Evolutionary conservation across 179 eudicot species (phyloP).

Genomic region (Drosera spatulata): DNA sequence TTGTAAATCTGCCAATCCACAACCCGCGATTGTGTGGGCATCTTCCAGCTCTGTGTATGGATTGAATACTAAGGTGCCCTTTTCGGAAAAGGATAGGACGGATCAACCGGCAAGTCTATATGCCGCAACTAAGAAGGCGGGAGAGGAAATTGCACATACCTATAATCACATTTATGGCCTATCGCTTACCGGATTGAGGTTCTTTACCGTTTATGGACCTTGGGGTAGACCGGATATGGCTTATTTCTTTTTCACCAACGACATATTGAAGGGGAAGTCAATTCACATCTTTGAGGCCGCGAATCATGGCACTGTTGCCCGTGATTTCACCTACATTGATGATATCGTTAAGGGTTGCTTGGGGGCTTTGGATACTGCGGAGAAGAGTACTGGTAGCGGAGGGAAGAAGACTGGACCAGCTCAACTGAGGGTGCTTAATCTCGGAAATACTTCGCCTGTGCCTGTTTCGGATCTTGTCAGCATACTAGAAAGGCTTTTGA

Average conservation of each 20-base stretch:
- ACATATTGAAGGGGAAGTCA: conserved; percentile 25
- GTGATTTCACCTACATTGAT: conserved; percentile 31
- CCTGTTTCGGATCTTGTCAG: conserved; percentile 18
- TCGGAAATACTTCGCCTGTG: conserved; percentile 25
- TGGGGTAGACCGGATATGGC: conserved; percentile 36
- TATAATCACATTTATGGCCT: conserved; percentile 29
- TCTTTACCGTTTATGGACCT: conserved; percentile 27
- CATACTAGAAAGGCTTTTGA: conserved; percentile 22
- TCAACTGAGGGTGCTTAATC: conserved; percentile 22
- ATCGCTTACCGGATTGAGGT: conserved; percentile 21
- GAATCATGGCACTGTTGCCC: conserved; percentile 16
- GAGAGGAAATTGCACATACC: conserved; percentile 25
- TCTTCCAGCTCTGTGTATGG: conserved; percentile 28
- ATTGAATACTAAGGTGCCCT: conserved; percentile 21
- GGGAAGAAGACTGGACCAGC: conserved; percentile 27
- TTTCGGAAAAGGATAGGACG: conserved; percentile 22
- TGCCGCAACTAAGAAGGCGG: conserved; percentile 30
- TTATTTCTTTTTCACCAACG: conserved; percentile 24
- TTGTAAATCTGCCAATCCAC: conserved; percentile 18
- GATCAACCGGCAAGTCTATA: conserved; percentile 27
- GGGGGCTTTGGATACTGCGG: conserved; percentile 25
- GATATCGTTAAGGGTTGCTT: conserved; percentile 30
- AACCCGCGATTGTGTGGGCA: conserved; percentile 24
- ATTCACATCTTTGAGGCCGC: conserved; percentile 20
- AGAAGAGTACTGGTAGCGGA: conserved; percentile 26